Base-by-base conservation (phyloP, 495 filamentous ascomycete genomes). In the Rhizodiscina lignyota region DNA sequence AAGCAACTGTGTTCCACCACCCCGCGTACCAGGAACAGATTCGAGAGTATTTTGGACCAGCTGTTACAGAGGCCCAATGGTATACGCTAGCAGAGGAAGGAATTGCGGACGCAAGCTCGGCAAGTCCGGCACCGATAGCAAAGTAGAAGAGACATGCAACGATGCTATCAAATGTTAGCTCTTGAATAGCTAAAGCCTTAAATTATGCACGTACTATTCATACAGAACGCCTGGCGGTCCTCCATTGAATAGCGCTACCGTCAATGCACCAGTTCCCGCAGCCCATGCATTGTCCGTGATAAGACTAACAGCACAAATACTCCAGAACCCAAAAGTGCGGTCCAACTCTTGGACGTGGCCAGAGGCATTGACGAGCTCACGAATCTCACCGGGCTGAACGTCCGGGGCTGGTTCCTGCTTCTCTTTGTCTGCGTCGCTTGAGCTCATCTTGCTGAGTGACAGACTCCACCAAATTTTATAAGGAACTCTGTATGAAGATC, bases 81-180 rank as follows among this genome's bases (percentile, higher is more conserved):
- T 87, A 87, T 1, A 92, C 81, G 26, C 82, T 79, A n/a, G 74
- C 78, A 5, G 74, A 68, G 0, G 79, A 83, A 1, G 82, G 82
- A 43, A 89, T 79, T 1, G 77, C 66, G 1, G 80, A 85, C 8
- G 83, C 76, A 30, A 87, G 62, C 58, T 87, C 70, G 5, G 74
- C 70, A 22, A 80, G 67, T 2, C 68, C 74, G 3, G 70, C 65
- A 1, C 43, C 56, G 29, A 61, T 53, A 36, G 58, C 45, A 32
- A 50, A 50, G 37, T 61, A 61, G 39, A 72, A 77, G 10, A 74
- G 57, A 50, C 26, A 68, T 50, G 31, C 67, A 53, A 47, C 70
- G 63, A 58, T 72, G 72, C 30, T 31, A 45, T 21, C 45, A 62
- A 56, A 53, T 63, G 13, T 6, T 27, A 13, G 13, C 8, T 27